A percentile compares a stretch with the other conserved stretches of the same genome.
These are phyloP conservation scores for Bipolaris sorokiniana DNA, from an alignment of 2,329 filamentous ascomycete species.

Conservation along the genomic window DNA sequence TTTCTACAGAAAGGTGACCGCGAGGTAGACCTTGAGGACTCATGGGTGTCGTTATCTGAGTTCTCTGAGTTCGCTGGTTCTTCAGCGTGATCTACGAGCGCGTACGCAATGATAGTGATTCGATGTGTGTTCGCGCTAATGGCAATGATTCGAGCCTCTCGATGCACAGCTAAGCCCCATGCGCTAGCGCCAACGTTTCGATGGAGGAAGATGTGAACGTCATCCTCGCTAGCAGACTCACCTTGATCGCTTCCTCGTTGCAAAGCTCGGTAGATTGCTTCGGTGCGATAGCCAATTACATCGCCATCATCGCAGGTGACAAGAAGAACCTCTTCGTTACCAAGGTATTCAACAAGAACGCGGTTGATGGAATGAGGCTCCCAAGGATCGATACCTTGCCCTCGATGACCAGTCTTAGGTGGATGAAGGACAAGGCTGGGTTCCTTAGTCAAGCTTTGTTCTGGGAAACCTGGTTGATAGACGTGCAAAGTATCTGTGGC, in stretches of 20 bases:
- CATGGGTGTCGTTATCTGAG: constrained; percentile 2
- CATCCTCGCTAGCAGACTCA: constrained; percentile 50
- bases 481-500: constrained; percentile 50
- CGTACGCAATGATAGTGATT: constrained; percentile 66
- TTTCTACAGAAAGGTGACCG: constrained; percentile 39
- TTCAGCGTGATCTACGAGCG: constrained; percentile 46
- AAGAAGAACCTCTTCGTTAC: constrained; percentile 57
- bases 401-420: constrained; percentile 40
- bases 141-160: constrained; percentile 81
- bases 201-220: constrained; percentile 67
- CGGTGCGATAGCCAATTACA: constrained; percentile 51
- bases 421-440: constrained; percentile 50
- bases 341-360: constrained; percentile 53
- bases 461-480: constrained; percentile 53
- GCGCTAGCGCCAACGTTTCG: constrained; percentile 79
- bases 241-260: constrained; percentile 13
- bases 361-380: constrained; percentile 55
- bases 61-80: constrained; percentile 1
- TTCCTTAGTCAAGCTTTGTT: constrained; percentile 46
- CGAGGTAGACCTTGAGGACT: neutral
- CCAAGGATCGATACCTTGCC: constrained; percentile 39
- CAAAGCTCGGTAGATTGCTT: constrained; percentile 34
- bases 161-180: constrained; percentile 88
- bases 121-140: constrained; percentile 75
- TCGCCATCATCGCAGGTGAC: constrained; percentile 65